phyloP scores from a whole-genome alignment of 768 basidiomycete species.

The Boletus sp. region DNA sequence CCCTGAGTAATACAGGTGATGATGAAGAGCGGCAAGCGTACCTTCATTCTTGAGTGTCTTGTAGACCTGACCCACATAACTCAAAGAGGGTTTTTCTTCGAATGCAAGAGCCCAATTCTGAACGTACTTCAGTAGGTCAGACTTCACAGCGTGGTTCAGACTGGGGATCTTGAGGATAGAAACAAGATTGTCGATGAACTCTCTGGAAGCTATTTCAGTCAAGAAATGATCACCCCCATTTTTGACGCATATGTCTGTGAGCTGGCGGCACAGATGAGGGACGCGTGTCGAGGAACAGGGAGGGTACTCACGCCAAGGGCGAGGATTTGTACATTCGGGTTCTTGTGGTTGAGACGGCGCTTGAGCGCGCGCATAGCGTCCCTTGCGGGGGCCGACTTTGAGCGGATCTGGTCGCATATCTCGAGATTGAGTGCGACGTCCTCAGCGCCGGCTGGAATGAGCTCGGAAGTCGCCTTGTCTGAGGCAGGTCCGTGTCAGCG shows the following conservation, averaged over 20 bases:
- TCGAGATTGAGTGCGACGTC: slow-evolving; percentile 93
- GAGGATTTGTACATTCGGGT: slow-evolving; percentile 90
- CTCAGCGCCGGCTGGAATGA: slow-evolving; percentile 76
- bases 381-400: slow-evolving; percentile 81
- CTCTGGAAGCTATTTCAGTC: slow-evolving; percentile 76
- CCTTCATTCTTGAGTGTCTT: slow-evolving; percentile 73
- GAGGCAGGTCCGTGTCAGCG: slow-evolving; percentile 29
- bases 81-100: slow-evolving; percentile 69
- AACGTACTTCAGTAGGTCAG: slow-evolving; percentile 68
- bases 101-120: slow-evolving; percentile 95
- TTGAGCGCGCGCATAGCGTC: slow-evolving; percentile 88
- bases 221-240: slow-evolving; percentile 95
- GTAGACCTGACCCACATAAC: slow-evolving; percentile 79
- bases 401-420: slow-evolving; percentile 95
- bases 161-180: slow-evolving; percentile 78
- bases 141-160: slow-evolving; percentile 80
- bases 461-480: slow-evolving; percentile 95
- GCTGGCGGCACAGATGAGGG: slow-evolving; percentile 38
- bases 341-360: slow-evolving; percentile 85
- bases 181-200: slow-evolving; percentile 91
- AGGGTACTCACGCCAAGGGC: slow-evolving; percentile 68
- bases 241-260: slow-evolving; percentile 92
- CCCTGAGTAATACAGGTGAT: neutral
- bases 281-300: neutral
- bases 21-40: slow-evolving; percentile 29